These are phyloP conservation scores for Coemansia sp. DNA, from an alignment of 192 early-diverging fungal species.

Conservation along the genomic window DNA sequence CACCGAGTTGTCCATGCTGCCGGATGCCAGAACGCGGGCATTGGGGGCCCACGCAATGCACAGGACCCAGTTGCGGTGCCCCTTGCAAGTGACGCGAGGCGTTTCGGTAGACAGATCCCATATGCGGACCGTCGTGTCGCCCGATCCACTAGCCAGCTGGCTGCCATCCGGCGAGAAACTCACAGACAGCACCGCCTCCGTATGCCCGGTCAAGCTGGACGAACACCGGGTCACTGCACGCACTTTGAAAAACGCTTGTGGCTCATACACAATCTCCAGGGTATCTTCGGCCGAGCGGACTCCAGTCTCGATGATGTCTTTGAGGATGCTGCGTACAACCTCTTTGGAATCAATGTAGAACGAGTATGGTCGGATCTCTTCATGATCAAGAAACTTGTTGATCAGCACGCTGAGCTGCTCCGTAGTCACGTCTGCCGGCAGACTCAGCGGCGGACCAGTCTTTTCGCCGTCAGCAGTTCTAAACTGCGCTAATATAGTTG, in stretches of 20 bases:
- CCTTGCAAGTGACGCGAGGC: slow-evolving; percentile 76
- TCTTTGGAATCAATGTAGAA: slow-evolving; percentile 89
- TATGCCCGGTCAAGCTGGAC: slow-evolving; percentile 82
- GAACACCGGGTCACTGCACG: slow-evolving; percentile 91
- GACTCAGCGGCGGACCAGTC: slow-evolving; percentile 83
- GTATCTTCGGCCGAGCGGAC: slow-evolving; percentile 84
- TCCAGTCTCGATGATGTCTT: slow-evolving; percentile 75
- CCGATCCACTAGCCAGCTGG: slow-evolving; percentile 91
- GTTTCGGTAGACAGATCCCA: slow-evolving; percentile 98
- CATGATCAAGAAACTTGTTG: slow-evolving; percentile 78
- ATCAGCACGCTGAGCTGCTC: slow-evolving; percentile 84
- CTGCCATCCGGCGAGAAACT: slow-evolving; percentile 88
- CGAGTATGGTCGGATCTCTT: slow-evolving; percentile 90
- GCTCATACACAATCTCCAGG: slow-evolving; percentile 88
- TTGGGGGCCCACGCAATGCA: slow-evolving; percentile 92
- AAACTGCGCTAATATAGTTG: slow-evolving; percentile 62
- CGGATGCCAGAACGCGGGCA: slow-evolving; percentile 78
- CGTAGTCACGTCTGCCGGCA: slow-evolving; percentile 79
- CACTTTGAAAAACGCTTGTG: slow-evolving; percentile 94
- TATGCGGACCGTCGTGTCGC: slow-evolving; percentile 91
- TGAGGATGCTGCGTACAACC: slow-evolving; percentile 68
- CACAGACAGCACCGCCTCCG: slow-evolving; percentile 88
- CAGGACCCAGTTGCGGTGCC: slow-evolving; percentile 93
- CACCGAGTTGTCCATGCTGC: slow-evolving; percentile 91
- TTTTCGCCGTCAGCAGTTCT: slow-evolving; percentile 71